A percentile compares a stretch with the other conserved stretches of the same genome.
phyloP scores from a whole-genome alignment of 306 rosid genomes.

The Pyrus betulifolia region DNA sequence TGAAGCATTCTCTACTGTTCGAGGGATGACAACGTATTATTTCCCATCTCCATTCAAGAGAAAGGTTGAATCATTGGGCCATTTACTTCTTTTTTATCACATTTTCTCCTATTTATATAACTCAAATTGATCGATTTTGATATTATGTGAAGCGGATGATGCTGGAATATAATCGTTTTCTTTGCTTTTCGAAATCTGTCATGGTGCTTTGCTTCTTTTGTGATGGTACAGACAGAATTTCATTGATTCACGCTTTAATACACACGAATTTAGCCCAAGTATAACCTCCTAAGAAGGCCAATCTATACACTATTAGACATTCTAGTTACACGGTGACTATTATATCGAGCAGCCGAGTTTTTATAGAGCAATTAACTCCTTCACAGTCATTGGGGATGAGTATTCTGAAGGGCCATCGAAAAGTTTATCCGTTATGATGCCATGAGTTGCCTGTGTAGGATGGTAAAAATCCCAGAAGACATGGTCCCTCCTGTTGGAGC shows the following conservation, averaged over 20 bases:
- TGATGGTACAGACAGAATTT: not conserved
- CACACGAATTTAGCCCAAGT: not conserved
- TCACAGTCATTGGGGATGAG: conserved; percentile 41
- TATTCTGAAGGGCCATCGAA: conserved; percentile 44
- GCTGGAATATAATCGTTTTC: not conserved
- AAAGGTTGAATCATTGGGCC: not conserved
- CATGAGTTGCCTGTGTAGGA: conserved; percentile 53
- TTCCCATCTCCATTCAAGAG: not conserved
- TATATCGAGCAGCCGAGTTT: not conserved
- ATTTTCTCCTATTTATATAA: not conserved
- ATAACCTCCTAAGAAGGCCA: not conserved
- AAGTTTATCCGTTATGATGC: conserved; percentile 31
- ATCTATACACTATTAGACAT: not conserved
- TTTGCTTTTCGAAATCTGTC: not conserved
- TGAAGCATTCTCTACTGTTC: not conserved
- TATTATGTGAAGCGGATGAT: not conserved
- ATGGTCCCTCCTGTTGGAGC: conserved; percentile 55
- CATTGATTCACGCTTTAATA: not conserved
- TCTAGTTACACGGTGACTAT: not conserved
- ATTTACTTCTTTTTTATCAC: not conserved
- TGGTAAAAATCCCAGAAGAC: conserved; percentile 77
- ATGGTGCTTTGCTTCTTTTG: not conserved
- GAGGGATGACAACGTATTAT: not conserved
- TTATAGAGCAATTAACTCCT: conserved; percentile 45
- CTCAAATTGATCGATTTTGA: not conserved